Base-by-base conservation (phyloP, 768 basidiomycete genomes). In the Mycena galopus region DNA sequence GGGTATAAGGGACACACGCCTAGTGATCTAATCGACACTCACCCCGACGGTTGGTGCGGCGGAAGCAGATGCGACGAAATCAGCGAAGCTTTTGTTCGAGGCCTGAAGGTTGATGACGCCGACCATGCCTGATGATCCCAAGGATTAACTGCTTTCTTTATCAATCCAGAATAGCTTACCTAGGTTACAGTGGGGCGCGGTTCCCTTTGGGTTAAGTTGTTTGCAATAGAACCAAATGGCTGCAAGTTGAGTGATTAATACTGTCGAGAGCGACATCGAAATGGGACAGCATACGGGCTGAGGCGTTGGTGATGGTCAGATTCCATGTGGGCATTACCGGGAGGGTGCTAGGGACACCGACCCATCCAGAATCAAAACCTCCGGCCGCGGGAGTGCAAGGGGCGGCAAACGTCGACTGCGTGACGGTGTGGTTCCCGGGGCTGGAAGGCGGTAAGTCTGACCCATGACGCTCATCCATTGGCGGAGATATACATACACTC, bases 351-450 rank as follows among this genome's bases (percentile, higher is more conserved):
- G 17, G 29, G 3, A 30, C 29, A 19, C 79, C 82, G 74, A 61
- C 85, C 86, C 81, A 84, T 56, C 81, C 83, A 51, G 83, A 83
- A 71, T 83, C 77, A 61, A 84, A 79, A 16, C 82, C 84, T 29
- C 79, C 79, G 4, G 74, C 74, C 16, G 72, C 69, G 11, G 61
- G 73, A 3, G 75, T 59, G 72, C 84, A 85, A 3, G 84, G 84
- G 50, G 76, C 71, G 1, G 79, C 78, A 63, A 85, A 82, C 3
- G 83, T 78, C 10, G 83, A 84, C 69, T 85, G 85, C 4, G 85
- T 84, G 17, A 79, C 85, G 12, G 83, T 85, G 65, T 80, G 85
- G 65, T 86, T 87, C 72, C 63, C 63, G 8, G 63, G 62, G 8
- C 63, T 64, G n/a, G 9, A 7, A 21, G 10, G n/a, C 21, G 21